Base-by-base conservation (phyloP, 2,329 filamentous ascomycete genomes). In the Alternaria sp. region DNA sequence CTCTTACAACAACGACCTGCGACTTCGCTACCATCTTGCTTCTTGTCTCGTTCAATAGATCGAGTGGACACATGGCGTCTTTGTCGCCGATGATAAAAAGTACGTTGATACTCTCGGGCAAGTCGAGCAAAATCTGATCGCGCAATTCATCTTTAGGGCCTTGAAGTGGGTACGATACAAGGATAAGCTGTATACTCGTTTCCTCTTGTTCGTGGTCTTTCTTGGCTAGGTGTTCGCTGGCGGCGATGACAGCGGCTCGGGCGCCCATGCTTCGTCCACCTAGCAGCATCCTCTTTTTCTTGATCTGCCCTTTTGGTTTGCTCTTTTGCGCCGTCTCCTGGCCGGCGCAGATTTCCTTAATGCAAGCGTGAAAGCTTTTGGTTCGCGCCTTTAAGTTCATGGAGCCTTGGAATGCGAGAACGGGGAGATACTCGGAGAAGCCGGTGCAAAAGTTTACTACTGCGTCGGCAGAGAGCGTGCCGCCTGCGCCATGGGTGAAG, bases 401-500 rank as follows among this genome's bases (percentile, higher is more conserved):
- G 24, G 67, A 78, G 3, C 80, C 81, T 64, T 82, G 72, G 61
- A 81, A 82, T 8, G 69, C 74, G 30, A 80, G 65, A 1, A 80
- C 57, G 0, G 69, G 44, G 0, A 34, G 11, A 0, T 51, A 9
- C 2, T 62, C 3, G 8, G 30, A 49, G 20, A 77, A 82, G 9
- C 81, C 81, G 7, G 62, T 67, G 59, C 75, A 76, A 67, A 82
- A 82, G 47, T 79, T 73, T 7, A 71, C 61, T 8, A 78, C 76
- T 1, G 80, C 81, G 7, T 79, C 73, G 28, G 73, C 71, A 32
- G 71, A 67, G 44, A 82, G 73, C 2, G 76, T 79, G 49, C 81
- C 81, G 26, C 80, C 80, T 48, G 81, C 81, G 55, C 81, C 81
- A 61, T 83, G 81, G 34, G 81, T 82, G 69, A 81, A 82, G 28